Base-by-base conservation (phyloP, 2,329 filamentous ascomycete genomes). In the Nemania sp. region DNA sequence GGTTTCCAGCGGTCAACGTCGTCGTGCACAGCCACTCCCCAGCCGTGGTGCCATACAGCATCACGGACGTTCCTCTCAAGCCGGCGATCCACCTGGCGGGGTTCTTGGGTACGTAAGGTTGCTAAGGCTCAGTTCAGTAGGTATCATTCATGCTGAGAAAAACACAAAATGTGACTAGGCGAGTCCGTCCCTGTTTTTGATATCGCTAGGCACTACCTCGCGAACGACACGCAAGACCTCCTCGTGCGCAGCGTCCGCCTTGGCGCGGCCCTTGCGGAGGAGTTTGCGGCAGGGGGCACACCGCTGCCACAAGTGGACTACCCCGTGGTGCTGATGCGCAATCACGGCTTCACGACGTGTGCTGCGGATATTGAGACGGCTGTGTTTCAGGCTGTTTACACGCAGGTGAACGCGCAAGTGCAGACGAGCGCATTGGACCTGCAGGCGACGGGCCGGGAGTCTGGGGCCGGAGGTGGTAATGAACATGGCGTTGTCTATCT, bases 21-120 rank as follows among this genome's bases (percentile, higher is more conserved):
- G 67, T 73, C 2, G 54, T 73, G n/a, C 71, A 73, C 38, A 69
- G 65, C 51, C 69, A 72, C 54, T 62, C 67, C 8, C 47, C 65
- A 1, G 67, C 47, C 22, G 69, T 73, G 38, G 45, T 73, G 11
- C 63, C 67, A 2, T 73, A 69, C 24, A 53, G 59, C 59, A 53
- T 64, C 45, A 55, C 15, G 32, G 56, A 27, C 6, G 66, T 72
- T 5, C 69, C 65, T n/a, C 29, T 73, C 15, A 51, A n/a, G 32
- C 52, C 69, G 3, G 7, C 64, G 1, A 59, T 72, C 27, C 71
- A 73, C 45, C 64, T 67, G 62, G 71, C 69, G 1, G 72, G 71
- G 8, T 70, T 72, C 49, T 61, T 73, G 18, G 65, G 60, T 67
- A 64, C 5, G 64, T 67, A 10, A 6, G 43, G 20, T 7, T 7